Evolutionary conservation across 176 grass and related monocot genomes (phyloP).

Genomic region (Avena sativa): DNA sequence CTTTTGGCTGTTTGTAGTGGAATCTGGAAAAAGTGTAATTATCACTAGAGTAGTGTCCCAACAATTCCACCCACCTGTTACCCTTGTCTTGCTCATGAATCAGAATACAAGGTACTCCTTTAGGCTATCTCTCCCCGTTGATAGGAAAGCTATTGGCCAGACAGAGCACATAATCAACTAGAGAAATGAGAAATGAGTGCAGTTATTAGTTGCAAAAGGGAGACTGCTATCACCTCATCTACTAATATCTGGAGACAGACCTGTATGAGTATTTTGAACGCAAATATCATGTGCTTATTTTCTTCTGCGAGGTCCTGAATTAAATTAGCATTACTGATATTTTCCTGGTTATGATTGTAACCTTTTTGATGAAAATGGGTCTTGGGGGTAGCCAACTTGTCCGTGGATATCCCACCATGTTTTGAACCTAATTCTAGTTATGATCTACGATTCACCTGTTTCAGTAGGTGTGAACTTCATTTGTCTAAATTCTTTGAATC

Average conservation of each 20-base stretch:
- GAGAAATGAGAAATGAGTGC: constrained; percentile 10
- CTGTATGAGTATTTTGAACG: neutral
- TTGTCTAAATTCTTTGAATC: neutral
- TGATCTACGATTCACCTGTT: neutral
- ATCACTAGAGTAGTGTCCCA: constrained; percentile 15
- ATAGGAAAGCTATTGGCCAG: constrained; percentile 32
- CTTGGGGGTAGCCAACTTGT: neutral
- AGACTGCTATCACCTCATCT: constrained; percentile 1
- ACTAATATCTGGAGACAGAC: constrained; percentile 2
- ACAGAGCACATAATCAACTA: constrained; percentile 21
- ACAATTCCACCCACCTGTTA: neutral
- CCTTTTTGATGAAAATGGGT: constrained; percentile 16
- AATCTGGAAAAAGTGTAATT: constrained; percentile 32
- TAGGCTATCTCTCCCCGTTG: constrained; percentile 8
- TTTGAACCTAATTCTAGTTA: constrained; percentile 14
- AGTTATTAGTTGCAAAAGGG: neutral
- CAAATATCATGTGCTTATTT: neutral
- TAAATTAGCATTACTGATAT: neutral
- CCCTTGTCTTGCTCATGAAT: constrained; percentile 17
- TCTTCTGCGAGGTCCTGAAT: constrained; percentile 1
- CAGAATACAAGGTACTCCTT: constrained; percentile 32
- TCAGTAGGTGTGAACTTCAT: constrained; percentile 29
- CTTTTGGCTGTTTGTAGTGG: constrained; percentile 21
- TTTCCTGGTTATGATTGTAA: constrained; percentile 1
- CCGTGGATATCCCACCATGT: neutral